Conservation (phyloP, 257 asterid genomes). For the Solanum arcanum region DNA sequence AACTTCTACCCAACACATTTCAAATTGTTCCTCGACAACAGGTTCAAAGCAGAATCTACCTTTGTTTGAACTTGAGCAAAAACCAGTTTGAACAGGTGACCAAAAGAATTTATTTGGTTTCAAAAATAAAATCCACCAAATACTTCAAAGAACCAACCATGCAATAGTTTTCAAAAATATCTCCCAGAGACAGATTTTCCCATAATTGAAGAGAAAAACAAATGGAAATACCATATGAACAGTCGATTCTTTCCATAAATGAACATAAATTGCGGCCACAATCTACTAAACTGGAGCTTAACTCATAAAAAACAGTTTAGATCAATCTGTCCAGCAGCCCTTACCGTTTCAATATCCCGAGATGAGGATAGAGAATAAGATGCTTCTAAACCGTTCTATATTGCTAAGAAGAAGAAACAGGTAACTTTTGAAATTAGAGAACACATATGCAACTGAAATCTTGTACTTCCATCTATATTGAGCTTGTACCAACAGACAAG, state of each 20-base stretch:
- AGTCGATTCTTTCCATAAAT: background rate
- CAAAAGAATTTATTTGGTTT: background rate
- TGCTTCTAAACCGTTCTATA: background rate
- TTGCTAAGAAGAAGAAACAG: background rate
- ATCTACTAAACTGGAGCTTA: background rate
- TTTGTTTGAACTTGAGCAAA: background rate
- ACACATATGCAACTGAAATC: background rate
- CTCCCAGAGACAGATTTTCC: background rate
- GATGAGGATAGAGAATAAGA: background rate
- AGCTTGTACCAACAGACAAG: background rate
- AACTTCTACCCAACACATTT: background rate
- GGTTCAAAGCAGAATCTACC: background rate
- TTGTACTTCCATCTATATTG: background rate
- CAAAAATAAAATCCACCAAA: background rate
- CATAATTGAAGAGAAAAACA: background rate
- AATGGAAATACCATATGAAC: background rate
- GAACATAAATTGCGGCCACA: background rate
- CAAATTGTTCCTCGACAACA: background rate
- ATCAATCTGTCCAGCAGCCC: background rate
- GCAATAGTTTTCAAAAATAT: background rate
- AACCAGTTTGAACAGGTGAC: background rate
- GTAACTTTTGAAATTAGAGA: background rate
- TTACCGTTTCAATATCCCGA: background rate
- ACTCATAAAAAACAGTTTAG: background rate
- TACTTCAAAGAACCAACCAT: background rate